These are phyloP conservation scores for Acanthamoeba divionensis DNA, from an alignment of 208 protist species.

Conservation along the genomic window DNA sequence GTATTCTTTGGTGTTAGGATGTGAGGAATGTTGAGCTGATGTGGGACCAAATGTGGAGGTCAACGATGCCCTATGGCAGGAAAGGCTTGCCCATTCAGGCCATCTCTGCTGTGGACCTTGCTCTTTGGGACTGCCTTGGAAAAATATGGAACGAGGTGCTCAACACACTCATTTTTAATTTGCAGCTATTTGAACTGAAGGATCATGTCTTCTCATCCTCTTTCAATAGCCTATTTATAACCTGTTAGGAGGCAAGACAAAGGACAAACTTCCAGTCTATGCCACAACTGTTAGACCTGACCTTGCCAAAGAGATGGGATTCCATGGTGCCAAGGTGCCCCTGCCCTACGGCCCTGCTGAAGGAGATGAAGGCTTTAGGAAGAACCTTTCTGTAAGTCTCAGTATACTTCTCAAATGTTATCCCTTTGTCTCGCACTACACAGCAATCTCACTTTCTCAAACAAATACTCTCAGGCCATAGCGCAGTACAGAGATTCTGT, in stretches of 20 bases:
- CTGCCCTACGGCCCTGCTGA: constrained; percentile 75
- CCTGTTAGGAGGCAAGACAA: constrained; percentile 74
- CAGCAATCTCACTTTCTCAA: too few relatives aligned
- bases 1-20: constrained; percentile 37
- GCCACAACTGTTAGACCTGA: constrained; percentile 67
- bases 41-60: constrained; percentile 74
- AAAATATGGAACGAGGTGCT: constrained; percentile 67
- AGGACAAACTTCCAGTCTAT: constrained; percentile 70
- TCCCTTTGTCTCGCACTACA: too few relatives aligned
- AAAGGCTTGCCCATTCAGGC: constrained; percentile 76
- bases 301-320: constrained; percentile 64
- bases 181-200: background rate
- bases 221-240: constrained; percentile 64
- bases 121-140: constrained; percentile 70
- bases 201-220: too few relatives aligned
- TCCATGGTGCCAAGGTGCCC: constrained; percentile 71
- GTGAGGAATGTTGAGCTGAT: constrained; percentile 74
- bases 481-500: constrained; percentile 55
- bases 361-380: constrained; percentile 70
- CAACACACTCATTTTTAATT: background rate
- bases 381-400: constrained; percentile 59
- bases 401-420: too few relatives aligned
- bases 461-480: background rate
- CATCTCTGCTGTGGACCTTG: constrained; percentile 71
- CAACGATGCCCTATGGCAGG: constrained; percentile 74